phyloP scores from a whole-genome alignment of 257 asterid genomes.

The Solanum rostratum region DNA sequence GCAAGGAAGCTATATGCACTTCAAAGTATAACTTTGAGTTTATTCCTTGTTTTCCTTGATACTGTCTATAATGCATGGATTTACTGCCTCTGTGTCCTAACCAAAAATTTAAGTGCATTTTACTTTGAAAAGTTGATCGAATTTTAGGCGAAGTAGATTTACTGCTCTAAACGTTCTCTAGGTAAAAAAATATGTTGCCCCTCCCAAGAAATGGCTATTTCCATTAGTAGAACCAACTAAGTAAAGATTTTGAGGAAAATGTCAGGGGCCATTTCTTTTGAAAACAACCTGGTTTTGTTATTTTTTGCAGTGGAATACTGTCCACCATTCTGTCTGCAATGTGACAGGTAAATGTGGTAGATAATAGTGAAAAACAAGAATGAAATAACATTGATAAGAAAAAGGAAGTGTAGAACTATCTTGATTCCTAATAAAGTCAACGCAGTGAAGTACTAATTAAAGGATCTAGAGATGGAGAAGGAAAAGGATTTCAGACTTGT shows the following conservation, averaged over 20 bases:
- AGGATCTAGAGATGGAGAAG: no score
- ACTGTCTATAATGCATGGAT: neutral
- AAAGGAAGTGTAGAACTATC: neutral
- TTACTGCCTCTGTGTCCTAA: neutral
- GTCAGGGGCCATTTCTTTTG: neutral
- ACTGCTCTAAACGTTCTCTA: neutral
- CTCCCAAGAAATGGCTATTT: neutral
- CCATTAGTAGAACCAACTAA: neutral
- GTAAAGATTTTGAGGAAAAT: neutral
- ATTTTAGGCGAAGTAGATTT: neutral
- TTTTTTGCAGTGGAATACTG: neutral
- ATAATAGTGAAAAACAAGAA: neutral
- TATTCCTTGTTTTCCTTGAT: neutral
- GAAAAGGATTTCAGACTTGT: no score
- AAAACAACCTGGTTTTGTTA: neutral
- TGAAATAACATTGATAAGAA: neutral
- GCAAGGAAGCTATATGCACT: slow-evolving; percentile 73
- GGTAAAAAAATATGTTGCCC: neutral
- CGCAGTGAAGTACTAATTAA: no score
- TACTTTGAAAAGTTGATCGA: neutral
- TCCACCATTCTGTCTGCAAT: neutral
- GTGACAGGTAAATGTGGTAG: neutral
- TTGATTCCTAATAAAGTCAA: neutral
- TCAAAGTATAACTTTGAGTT: slow-evolving; percentile 38
- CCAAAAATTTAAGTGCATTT: neutral